These are phyloP conservation scores for Bruguiera hainesii DNA, from an alignment of 441 rosid genomes.

Conservation along the genomic window DNA sequence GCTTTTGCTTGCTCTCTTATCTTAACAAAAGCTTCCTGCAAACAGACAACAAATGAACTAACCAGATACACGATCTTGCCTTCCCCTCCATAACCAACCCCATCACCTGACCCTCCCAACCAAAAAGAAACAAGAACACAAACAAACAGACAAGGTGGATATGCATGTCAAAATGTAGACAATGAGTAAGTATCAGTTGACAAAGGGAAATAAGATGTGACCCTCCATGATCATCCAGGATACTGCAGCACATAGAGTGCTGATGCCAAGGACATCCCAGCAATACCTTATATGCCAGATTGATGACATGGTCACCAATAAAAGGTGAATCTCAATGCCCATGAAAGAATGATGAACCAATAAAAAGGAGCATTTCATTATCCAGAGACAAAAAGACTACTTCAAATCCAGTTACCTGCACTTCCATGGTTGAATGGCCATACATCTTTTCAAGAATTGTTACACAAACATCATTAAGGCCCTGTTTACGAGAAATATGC, in stretches of 20 bases:
- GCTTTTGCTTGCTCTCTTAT: slow-evolving; percentile 98
- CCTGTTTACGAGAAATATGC: slow-evolving; percentile 94
- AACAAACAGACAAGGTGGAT: neutral
- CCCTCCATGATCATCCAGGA: too few species aligned
- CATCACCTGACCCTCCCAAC: neutral
- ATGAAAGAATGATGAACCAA: neutral
- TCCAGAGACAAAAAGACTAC: neutral
- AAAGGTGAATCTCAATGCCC: too few species aligned
- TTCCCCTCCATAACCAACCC: neutral
- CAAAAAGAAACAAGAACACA: neutral
- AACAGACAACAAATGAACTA: slow-evolving; percentile 26
- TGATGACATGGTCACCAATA: too few species aligned
- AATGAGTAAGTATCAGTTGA: too few species aligned
- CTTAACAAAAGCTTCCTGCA: slow-evolving; percentile 97
- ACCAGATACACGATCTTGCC: slow-evolving; percentile 10
- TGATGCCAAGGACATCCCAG: too few species aligned
- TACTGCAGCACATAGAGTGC: too few species aligned
- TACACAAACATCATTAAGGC: slow-evolving; percentile 91
- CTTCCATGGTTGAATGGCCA: slow-evolving; percentile 98
- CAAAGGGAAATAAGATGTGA: too few species aligned
- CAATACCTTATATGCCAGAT: too few species aligned
- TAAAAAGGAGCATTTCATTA: neutral
- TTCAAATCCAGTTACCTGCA: slow-evolving; percentile 59
- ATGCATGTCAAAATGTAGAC: neutral
- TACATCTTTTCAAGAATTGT: slow-evolving; percentile 94